These are phyloP conservation scores for Globisporangium sylvaticum DNA, from an alignment of 352 stramenopile species.

Conservation along the genomic window DNA sequence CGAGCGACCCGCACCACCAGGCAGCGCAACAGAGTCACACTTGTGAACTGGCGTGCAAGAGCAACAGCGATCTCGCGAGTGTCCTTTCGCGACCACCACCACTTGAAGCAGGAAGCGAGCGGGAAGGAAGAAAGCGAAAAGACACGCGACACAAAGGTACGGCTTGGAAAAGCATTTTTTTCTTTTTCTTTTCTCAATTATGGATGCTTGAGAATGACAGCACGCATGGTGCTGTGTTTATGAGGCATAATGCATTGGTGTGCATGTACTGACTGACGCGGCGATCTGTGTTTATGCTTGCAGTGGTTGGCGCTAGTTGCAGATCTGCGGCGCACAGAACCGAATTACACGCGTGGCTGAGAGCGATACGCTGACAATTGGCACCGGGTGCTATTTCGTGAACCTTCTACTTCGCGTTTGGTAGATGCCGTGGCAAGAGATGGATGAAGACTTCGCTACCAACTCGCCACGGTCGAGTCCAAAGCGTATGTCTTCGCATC, in stretches of 20 bases:
- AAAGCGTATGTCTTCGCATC: slow-evolving; percentile 23
- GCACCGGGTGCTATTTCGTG: not conserved
- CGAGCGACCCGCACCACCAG: not conserved
- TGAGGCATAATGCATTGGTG: not conserved
- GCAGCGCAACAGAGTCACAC: not conserved
- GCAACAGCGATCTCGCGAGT: not conserved
- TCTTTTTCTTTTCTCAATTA: not conserved
- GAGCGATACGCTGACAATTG: not conserved
- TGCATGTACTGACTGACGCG: not conserved
- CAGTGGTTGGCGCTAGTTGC: not conserved
- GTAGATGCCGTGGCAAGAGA: slow-evolving; percentile 15
- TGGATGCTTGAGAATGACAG: not conserved
- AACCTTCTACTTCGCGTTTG: not conserved
- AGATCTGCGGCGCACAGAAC: not conserved
- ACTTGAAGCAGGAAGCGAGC: not conserved
- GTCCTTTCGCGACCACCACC: not conserved
- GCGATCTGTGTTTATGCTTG: not conserved
- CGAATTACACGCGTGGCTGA: not conserved
- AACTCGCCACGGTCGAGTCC: slow-evolving; percentile 19
- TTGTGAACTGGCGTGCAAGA: not conserved
- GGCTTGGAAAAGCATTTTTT: not conserved
- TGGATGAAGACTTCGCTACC: slow-evolving; percentile 42
- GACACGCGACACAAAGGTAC: slow-evolving; percentile 8
- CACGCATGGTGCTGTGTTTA: slow-evolving; percentile 1
- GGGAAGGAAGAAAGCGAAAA: not conserved